phyloP scores from a whole-genome alignment of 1,284 basidiomycete species.

The Austropuccinia psidii region DNA sequence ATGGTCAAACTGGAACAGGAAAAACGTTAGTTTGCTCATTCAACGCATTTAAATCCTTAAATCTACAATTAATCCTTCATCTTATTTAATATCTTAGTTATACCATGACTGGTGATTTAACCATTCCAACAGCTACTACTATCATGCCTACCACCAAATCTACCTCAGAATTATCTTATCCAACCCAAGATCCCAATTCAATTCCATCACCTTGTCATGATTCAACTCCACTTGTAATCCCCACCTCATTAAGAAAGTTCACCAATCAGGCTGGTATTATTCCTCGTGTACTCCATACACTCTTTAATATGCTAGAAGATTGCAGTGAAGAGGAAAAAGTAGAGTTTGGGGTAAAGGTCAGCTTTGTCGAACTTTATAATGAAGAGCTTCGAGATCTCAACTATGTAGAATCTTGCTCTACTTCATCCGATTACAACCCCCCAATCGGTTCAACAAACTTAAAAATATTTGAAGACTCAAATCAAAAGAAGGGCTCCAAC shows the following conservation, averaged over 20 bases:
- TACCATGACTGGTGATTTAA: conserved; percentile 36
- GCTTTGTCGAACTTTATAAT: conserved; percentile 97
- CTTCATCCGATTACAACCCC: conserved; percentile 62
- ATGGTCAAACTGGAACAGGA: conserved; percentile 97
- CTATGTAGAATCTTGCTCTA: conserved; percentile 46
- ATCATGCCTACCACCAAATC: conserved; percentile 35
- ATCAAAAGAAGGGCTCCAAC: conserved; percentile 36
- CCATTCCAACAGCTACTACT: conserved; percentile 37
- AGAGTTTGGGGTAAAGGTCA: conserved; percentile 90
- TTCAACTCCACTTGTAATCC: conserved; percentile 40
- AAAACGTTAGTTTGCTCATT: conserved; percentile 59
- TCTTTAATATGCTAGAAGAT: conserved; percentile 77
- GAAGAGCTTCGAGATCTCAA: conserved; percentile 95
- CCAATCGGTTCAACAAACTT: conserved; percentile 54
- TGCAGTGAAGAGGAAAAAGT: conserved; percentile 44
- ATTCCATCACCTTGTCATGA: conserved; percentile 54
- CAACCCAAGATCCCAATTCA: not conserved
- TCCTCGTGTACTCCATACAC: conserved; percentile 84
- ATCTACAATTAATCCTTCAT: not conserved
- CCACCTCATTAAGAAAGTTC: conserved; percentile 63
- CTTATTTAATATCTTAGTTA: conserved; percentile 5
- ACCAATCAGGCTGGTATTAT: conserved; percentile 90
- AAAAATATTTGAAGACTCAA: conserved; percentile 73
- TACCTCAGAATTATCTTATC: not conserved
- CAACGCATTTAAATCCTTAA: not conserved